phyloP scores from a whole-genome alignment of 2,329 filamentous ascomycete genomes.

The Pseudogymnoascus sp. region DNA sequence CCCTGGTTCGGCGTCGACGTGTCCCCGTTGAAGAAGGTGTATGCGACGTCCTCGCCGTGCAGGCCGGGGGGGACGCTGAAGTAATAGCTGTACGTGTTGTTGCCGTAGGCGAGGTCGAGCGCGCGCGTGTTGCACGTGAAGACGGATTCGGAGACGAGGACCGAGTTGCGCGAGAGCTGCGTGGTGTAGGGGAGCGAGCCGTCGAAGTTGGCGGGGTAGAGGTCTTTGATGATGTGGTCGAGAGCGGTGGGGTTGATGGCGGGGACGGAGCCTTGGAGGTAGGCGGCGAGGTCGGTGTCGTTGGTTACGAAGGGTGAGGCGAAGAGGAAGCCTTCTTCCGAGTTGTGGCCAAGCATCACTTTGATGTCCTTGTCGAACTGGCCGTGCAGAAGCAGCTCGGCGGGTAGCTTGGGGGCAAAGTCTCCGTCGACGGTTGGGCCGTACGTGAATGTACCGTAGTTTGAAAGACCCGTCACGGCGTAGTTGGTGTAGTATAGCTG shows the following conservation, averaged over 20 bases:
- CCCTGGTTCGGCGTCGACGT: conserved; percentile 21
- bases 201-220: conserved; percentile 44
- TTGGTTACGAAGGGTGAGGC: conserved; percentile 28
- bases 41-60: conserved; percentile 45
- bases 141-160: conserved; percentile 36
- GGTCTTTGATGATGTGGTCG: conserved; percentile 27
- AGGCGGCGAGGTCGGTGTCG: conserved; percentile 12
- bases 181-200: conserved; percentile 38
- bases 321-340: conserved; percentile 35
- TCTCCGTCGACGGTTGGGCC: conserved; percentile 41
- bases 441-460: conserved; percentile 23
- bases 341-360: conserved; percentile 39
- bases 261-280: conserved; percentile 9
- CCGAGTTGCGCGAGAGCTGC: conserved; percentile 35
- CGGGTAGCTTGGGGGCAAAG: conserved; percentile 40
- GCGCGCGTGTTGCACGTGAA: conserved; percentile 47
- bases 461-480: conserved; percentile 10
- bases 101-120: conserved; percentile 38
- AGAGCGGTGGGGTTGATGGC: conserved; percentile 19
- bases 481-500: conserved; percentile 17
- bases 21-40: conserved; percentile 43
- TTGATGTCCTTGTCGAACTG: conserved; percentile 37
- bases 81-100: conserved; percentile 43
- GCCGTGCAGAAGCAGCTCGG: conserved; percentile 36
- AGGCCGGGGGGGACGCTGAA: conserved; percentile 45